phyloP scores from a whole-genome alignment of 768 basidiomycete species.

The Epithele typhae region DNA sequence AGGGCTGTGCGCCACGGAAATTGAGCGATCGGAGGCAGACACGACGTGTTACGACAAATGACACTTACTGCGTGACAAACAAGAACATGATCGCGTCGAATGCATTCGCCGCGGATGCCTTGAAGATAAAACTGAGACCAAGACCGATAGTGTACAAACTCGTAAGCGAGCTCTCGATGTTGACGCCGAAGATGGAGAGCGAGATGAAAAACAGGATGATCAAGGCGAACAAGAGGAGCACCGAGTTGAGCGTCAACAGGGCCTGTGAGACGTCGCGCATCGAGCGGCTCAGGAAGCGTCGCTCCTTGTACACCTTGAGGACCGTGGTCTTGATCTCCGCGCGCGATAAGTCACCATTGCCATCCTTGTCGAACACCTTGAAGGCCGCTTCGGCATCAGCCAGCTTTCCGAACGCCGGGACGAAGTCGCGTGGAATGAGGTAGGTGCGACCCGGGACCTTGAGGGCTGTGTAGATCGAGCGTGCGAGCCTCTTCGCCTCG shows the following conservation, averaged over 20 bases:
- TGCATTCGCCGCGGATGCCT: constrained; percentile 61
- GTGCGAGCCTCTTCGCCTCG: constrained; percentile 76
- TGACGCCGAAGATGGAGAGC: constrained; percentile 66
- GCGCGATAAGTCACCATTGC: constrained; percentile 72
- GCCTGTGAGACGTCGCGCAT: constrained; percentile 74
- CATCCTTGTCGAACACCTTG: constrained; percentile 70
- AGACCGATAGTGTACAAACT: constrained; percentile 71
- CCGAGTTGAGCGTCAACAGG: constrained; percentile 56
- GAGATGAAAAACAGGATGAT: constrained; percentile 70
- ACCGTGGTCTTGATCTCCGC: constrained; percentile 70
- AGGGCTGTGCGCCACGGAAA: constrained; percentile 39
- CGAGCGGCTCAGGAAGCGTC: constrained; percentile 67
- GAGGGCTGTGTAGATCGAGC: constrained; percentile 60
- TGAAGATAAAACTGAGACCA: constrained; percentile 79
- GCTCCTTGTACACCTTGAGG: constrained; percentile 73
- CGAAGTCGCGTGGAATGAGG: constrained; percentile 65
- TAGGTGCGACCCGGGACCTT: constrained; percentile 51
- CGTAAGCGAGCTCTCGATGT: constrained; percentile 60
- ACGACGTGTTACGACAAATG: not conserved
- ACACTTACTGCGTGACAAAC: constrained; percentile 76
- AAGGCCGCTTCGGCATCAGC: constrained; percentile 63
- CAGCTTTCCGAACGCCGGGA: constrained; percentile 58
- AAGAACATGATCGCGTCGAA: constrained; percentile 82
- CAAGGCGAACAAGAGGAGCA: constrained; percentile 59
- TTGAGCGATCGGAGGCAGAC: constrained; percentile 2